Evolutionary conservation across 1,284 basidiomycete species (phyloP).

Genomic region (Coniferiporia weirii): DNA sequence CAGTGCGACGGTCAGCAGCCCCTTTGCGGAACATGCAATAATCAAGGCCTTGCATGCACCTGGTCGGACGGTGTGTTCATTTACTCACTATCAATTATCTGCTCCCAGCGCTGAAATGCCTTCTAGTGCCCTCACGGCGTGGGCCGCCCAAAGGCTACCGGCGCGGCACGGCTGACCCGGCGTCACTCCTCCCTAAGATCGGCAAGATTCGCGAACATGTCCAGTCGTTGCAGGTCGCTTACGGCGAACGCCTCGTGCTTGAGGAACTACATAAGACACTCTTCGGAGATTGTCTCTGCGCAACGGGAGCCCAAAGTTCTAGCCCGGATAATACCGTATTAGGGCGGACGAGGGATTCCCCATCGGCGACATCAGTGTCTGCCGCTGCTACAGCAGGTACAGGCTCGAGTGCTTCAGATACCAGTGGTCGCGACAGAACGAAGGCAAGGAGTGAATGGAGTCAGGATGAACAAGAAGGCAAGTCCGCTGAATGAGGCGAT

Average conservation of each 20-base stretch:
- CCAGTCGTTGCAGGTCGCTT: constrained; percentile 17
- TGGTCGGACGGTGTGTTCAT: constrained; percentile 14
- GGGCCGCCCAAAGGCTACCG: constrained; percentile 18
- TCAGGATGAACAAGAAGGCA: constrained; percentile 15
- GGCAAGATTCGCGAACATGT: constrained; percentile 18
- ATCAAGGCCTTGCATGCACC: constrained; percentile 12
- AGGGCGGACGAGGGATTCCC: neutral
- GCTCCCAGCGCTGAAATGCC: neutral
- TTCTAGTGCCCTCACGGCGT: constrained; percentile 12
- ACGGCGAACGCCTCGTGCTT: constrained; percentile 17
- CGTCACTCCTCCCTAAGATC: constrained; percentile 16
- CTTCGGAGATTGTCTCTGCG: constrained; percentile 10
- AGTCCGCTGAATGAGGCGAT: neutral
- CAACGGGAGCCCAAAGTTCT: neutral
- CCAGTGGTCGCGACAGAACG: neutral
- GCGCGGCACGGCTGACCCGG: constrained; percentile 17
- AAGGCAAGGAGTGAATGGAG: constrained; percentile 15
- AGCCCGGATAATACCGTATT: neutral
- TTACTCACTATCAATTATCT: neutral
- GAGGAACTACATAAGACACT: constrained; percentile 14
- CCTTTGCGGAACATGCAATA: constrained; percentile 15
- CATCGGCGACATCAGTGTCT: neutral
- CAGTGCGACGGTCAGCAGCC: constrained; percentile 20
- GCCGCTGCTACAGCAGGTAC: neutral
- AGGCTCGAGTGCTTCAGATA: constrained; percentile 10